phyloP scores from a whole-genome alignment of 495 filamentous ascomycete species.

The Penicillium macrosclerotiorum region DNA sequence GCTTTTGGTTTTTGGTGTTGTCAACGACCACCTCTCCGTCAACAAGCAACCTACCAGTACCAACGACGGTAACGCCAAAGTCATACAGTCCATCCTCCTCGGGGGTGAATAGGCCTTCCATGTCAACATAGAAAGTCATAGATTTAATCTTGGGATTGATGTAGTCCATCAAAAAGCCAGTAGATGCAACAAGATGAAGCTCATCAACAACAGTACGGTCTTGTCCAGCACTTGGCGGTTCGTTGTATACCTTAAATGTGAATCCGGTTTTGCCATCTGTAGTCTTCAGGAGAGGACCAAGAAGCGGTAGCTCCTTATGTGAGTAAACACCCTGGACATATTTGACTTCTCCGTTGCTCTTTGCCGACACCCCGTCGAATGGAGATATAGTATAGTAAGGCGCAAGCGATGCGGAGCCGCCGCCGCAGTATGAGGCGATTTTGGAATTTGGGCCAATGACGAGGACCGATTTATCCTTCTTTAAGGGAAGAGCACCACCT shows the following conservation, averaged over 20 bases:
- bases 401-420: slow-evolving; percentile 70
- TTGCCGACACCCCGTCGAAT: slow-evolving; percentile 55
- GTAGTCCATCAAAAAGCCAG: slow-evolving; percentile 60
- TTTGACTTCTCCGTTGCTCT: slow-evolving; percentile 38
- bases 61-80: slow-evolving; percentile 69
- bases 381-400: slow-evolving; percentile 70
- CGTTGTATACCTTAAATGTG: slow-evolving; percentile 54
- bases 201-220: slow-evolving; percentile 47
- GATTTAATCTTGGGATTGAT: slow-evolving; percentile 46
- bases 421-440: slow-evolving; percentile 68
- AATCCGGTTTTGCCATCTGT: slow-evolving; percentile 48
- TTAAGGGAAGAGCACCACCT: slow-evolving; percentile 56
- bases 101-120: slow-evolving; percentile 55
- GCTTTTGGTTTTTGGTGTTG: slow-evolving; percentile 52
- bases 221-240: slow-evolving; percentile 36
- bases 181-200: slow-evolving; percentile 45
- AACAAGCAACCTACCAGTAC: slow-evolving; percentile 64
- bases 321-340: slow-evolving; percentile 52
- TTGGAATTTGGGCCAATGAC: slow-evolving; percentile 80
- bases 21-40: slow-evolving; percentile 67
- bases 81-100: slow-evolving; percentile 62
- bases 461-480: slow-evolving; percentile 56
- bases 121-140: slow-evolving; percentile 51
- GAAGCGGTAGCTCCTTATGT: slow-evolving; percentile 54
- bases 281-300: slow-evolving; percentile 45